These are phyloP conservation scores for Millerozyma miso DNA, from an alignment of 805 yeast genomes.

Conservation along the genomic window DNA sequence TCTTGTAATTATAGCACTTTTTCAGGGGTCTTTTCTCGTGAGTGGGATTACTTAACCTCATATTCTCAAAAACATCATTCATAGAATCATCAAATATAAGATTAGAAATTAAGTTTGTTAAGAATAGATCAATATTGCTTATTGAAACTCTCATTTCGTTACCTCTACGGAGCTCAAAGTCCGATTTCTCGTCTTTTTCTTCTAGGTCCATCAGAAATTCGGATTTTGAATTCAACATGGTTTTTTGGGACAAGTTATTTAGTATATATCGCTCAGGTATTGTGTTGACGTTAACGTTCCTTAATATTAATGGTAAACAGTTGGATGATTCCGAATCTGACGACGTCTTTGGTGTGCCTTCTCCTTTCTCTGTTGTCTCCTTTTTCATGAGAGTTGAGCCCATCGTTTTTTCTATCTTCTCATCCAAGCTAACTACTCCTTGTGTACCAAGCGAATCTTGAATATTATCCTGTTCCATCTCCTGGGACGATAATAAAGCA, in stretches of 20 bases:
- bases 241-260: constrained; percentile 18
- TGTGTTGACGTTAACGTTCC: constrained; percentile 59
- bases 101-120: constrained; percentile 39
- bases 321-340: constrained; percentile 41
- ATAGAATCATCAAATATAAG: constrained; percentile 21
- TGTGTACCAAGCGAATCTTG: background rate
- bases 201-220: constrained; percentile 31
- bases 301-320: constrained; percentile 62
- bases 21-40: constrained; percentile 3
- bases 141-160: constrained; percentile 28
- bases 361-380: constrained; percentile 3
- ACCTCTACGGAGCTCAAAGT: constrained; percentile 22
- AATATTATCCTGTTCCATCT: background rate
- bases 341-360: background rate
- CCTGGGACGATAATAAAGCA: background rate
- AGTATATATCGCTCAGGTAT: constrained; percentile 53
- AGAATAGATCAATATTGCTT: constrained; percentile 27
- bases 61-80: background rate
- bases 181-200: constrained; percentile 21
- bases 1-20: constrained; percentile 7
- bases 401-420: background rate
- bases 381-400: background rate
- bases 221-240: constrained; percentile 26
- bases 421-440: background rate
- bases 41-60: constrained; percentile 5